Conservation (phyloP, 2,329 filamentous ascomycete species). For the Daldinia sp. region DNA sequence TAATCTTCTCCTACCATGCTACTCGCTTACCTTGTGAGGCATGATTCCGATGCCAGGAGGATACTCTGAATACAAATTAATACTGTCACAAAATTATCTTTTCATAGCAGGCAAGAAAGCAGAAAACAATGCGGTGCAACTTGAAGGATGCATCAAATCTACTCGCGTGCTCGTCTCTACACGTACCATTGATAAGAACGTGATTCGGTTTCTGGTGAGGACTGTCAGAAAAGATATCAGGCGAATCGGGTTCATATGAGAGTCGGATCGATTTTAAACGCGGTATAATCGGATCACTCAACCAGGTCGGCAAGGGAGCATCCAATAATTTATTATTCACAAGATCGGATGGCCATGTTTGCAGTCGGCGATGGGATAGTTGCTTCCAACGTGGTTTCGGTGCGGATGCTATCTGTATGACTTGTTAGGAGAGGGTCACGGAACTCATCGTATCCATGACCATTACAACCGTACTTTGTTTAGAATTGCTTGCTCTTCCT, state of each 20-base stretch:
- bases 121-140: not conserved
- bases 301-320: constrained; percentile 79
- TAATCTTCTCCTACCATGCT: constrained; percentile 36
- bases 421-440: constrained; percentile 52
- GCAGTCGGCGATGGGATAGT: constrained; percentile 88
- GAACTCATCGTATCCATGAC: constrained; percentile 15
- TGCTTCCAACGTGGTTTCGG: constrained; percentile 86
- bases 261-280: constrained; percentile 66
- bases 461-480: constrained; percentile 68
- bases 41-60: constrained; percentile 91
- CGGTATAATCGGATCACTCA: constrained; percentile 75
- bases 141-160: not conserved
- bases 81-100: constrained; percentile 7
- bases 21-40: constrained; percentile 76
- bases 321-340: constrained; percentile 82
- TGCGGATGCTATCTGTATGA: constrained; percentile 66
- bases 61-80: constrained; percentile 67
- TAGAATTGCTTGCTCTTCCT: constrained; percentile 79
- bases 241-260: constrained; percentile 46
- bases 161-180: constrained; percentile 6
- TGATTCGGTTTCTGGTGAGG: constrained; percentile 87
- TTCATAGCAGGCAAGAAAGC: constrained; percentile 6
- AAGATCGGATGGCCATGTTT: constrained; percentile 89
- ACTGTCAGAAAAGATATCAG: constrained; percentile 69
- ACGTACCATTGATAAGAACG: constrained; percentile 81